These are phyloP conservation scores for Ogataea sp. DNA, from an alignment of 805 yeast genomes.

Conservation along the genomic window DNA sequence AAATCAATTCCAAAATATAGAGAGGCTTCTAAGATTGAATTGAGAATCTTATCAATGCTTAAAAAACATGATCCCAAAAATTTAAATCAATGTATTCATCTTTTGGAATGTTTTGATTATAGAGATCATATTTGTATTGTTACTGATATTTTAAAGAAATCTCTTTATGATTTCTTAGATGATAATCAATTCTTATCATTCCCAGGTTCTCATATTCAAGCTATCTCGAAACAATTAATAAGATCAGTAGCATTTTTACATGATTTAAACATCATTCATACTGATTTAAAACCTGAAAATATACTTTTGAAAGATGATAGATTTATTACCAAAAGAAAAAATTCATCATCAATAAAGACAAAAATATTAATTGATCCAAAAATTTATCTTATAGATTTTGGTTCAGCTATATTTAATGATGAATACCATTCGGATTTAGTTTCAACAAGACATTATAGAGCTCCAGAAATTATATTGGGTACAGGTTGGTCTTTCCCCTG, in stretches of 20 bases:
- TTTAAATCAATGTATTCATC: conserved; percentile 70
- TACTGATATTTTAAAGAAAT: conserved; percentile 77
- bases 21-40: conserved; percentile 90
- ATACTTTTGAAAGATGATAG: conserved; percentile 58
- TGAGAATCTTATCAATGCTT: conserved; percentile 70
- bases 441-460: conserved; percentile 92
- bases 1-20: conserved; percentile 89
- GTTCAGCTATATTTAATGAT: conserved; percentile 90
- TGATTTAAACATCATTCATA: conserved; percentile 83
- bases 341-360: no score
- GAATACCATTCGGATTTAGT: conserved; percentile 91
- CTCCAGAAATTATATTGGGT: conserved; percentile 92
- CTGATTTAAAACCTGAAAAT: conserved; percentile 96
- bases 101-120: conserved; percentile 86
- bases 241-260: conserved; percentile 85
- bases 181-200: conserved; percentile 79
- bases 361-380: conserved; percentile 66
- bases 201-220: conserved; percentile 90
- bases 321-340: conserved; percentile 20
- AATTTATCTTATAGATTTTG: conserved; percentile 90
- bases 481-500: conserved; percentile 97
- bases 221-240: conserved; percentile 76
- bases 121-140: conserved; percentile 92
- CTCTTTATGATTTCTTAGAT: conserved; percentile 86
- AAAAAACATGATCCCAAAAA: conserved; percentile 63